Conservation (phyloP, 257 asterid species). For the Ajuga chamaepitys region DNA sequence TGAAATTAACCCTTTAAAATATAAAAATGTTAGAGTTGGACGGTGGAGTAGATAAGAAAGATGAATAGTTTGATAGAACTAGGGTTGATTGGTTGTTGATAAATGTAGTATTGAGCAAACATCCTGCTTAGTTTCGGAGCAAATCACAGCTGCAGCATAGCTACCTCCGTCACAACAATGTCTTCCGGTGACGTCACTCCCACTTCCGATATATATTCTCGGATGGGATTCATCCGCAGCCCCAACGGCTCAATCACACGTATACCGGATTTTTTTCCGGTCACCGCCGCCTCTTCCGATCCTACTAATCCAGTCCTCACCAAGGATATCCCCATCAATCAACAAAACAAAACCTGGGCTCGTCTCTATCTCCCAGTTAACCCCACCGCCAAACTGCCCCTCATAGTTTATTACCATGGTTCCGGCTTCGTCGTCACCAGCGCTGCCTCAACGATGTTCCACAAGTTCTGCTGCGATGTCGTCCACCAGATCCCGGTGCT, state of each 20-base stretch:
- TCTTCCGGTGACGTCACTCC: too few species aligned
- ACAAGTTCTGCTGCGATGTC: background rate
- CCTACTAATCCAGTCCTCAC: background rate
- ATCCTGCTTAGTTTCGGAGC: too few species aligned
- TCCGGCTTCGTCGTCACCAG: slow-evolving; percentile 45
- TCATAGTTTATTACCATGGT: slow-evolving; percentile 35
- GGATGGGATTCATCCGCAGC: slow-evolving; percentile 15
- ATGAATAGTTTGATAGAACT: too few species aligned
- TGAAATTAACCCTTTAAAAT: too few species aligned
- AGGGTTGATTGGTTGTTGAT: too few species aligned
- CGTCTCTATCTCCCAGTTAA: slow-evolving; percentile 13
- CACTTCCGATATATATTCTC: slow-evolving; percentile 13
- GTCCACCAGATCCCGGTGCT: slow-evolving; percentile 19
- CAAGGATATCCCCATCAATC: slow-evolving; percentile 17
- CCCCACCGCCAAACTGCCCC: slow-evolving; percentile 18
- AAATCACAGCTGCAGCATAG: too few species aligned
- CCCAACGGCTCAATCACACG: slow-evolving; percentile 38
- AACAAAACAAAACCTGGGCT: slow-evolving; percentile 27
- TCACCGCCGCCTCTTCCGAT: slow-evolving; percentile 9
- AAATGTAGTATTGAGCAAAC: too few species aligned
- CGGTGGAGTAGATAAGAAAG: too few species aligned
- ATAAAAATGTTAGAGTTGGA: too few species aligned
- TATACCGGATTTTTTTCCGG: background rate
- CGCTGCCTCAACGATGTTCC: background rate
- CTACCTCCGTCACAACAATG: too few species aligned